Base-by-base conservation (phyloP, 1,284 basidiomycete genomes). In the Rhodotorula sp. region DNA sequence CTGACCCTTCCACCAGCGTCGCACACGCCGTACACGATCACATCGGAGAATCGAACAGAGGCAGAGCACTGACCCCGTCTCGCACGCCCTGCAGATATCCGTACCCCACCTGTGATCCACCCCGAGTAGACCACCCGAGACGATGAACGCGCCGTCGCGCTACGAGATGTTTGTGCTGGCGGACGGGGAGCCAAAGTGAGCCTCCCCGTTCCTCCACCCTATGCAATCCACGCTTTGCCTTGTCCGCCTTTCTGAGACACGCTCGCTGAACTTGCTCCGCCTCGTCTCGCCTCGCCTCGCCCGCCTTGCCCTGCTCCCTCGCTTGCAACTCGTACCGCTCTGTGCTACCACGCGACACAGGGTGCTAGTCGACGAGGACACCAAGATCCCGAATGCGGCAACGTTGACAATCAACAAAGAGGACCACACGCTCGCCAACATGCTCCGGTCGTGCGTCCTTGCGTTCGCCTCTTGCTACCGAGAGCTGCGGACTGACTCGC, bases 351-450 rank as follows among this genome's bases (percentile, higher is more conserved):
- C 57, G 46, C n/a, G 3, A 17, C 54, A 2, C 79, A 95, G 94
- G 61, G 88, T 98, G 70, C 91, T 94, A 80, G 86, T 98, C 66
- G 88, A 88, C 21, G 95, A 98, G 83, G 96, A 99, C 83, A 95
- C 94, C 60, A 97, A 96, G 83, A 92, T 99, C 70, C 94, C 95
- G 2, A 97, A 98, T 80, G 94, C 96, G 0, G 94, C 94, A 25
- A 97, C 94, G 0, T 87, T 99, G 76, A 91, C 92, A 78, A 86
- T 99, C 77, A 87, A 94, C 76, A 97, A 97, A 84, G 94, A 98
- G 81, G 97, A 99, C 81, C 97, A 99, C 80, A 99, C 97, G 0
- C 84, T 99, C 17, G 96, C 90, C 12, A 97, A 97, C 83, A 92
- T 99, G 91, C 85, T 99, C 29, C 88, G 97, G 78, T 88, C 92